Evolutionary conservation across 2,329 filamentous ascomycete species (phyloP).

Genomic region (Helicocarpus griseus): DNA sequence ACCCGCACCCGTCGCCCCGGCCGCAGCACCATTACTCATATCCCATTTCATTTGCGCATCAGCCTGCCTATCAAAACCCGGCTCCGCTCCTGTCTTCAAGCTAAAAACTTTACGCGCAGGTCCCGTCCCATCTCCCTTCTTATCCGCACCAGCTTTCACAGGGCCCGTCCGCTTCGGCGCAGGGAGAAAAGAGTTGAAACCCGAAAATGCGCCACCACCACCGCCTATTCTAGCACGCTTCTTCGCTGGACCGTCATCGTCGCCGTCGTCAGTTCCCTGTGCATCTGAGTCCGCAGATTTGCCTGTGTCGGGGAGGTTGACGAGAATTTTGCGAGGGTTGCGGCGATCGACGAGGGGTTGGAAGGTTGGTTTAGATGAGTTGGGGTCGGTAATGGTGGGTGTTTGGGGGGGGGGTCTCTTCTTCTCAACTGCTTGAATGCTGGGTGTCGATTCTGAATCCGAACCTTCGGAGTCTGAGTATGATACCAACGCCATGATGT

Average conservation of each 20-base stretch:
- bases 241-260: constrained; percentile 49
- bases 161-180: constrained; percentile 56
- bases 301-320: constrained; percentile 58
- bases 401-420: constrained; percentile 3
- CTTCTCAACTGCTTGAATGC: constrained; percentile 22
- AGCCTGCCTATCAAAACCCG: constrained; percentile 64
- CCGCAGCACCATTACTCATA: constrained; percentile 19
- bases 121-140: constrained; percentile 24
- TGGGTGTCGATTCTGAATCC: constrained; percentile 45
- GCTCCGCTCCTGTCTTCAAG: constrained; percentile 72
- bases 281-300: constrained; percentile 26
- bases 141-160: constrained; percentile 8
- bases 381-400: background rate
- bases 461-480: constrained; percentile 73
- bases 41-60: constrained; percentile 30
- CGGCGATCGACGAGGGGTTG: constrained; percentile 73
- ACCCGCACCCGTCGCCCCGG: constrained; percentile 22
- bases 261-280: constrained; percentile 27
- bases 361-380: constrained; percentile 37
- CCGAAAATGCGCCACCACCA: constrained; percentile 59
- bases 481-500: constrained; percentile 63
- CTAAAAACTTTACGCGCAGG: constrained; percentile 51
- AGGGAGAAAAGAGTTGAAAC: constrained; percentile 79
- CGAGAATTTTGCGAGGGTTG: constrained; percentile 73
- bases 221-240: constrained; percentile 61